Evolutionary conservation across 805 yeast genomes (phyloP).

Genomic region (Metschnikowia arizonensis): DNA sequence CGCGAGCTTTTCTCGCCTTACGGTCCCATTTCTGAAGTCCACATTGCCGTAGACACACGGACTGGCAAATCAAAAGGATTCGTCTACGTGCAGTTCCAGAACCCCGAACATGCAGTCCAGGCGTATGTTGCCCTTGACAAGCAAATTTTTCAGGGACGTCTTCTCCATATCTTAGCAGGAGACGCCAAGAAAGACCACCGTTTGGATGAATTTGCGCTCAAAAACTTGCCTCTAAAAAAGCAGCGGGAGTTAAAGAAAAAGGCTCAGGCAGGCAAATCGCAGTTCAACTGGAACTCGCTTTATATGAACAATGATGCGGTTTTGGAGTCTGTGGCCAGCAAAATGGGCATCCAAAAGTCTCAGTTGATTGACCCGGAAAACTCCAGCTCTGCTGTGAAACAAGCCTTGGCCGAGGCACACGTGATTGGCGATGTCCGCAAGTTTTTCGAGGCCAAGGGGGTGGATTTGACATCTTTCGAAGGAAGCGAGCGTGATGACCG

Average conservation of each 20-base stretch:
- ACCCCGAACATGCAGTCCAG: constrained; percentile 64
- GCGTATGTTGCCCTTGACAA: constrained; percentile 79
- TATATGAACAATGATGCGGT: constrained; percentile 91
- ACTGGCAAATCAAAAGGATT: constrained; percentile 91
- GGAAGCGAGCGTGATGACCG: constrained; percentile 72
- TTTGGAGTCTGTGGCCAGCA: constrained; percentile 79
- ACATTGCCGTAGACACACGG: constrained; percentile 85
- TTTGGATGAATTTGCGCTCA: constrained; percentile 85
- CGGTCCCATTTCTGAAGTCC: constrained; percentile 84
- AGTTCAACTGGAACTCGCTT: constrained; percentile 93
- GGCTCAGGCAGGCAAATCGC: constrained; percentile 77
- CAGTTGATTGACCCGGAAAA: constrained; percentile 85
- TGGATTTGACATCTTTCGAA: constrained; percentile 71
- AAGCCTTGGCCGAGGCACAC: constrained; percentile 95
- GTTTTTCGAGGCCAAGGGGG: constrained; percentile 80
- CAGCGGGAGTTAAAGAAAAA: constrained; percentile 82
- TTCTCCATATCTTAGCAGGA: constrained; percentile 84
- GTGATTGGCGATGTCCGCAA: constrained; percentile 87
- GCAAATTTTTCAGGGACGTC: constrained; percentile 89
- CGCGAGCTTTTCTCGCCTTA: constrained; percentile 55
- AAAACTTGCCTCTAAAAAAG: constrained; percentile 87
- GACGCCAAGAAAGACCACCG: constrained; percentile 76
- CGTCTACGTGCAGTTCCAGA: constrained; percentile 74
- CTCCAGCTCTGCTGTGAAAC: constrained; percentile 87
- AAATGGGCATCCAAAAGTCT: constrained; percentile 77